Base-by-base conservation (phyloP, 345 rosid genomes). In the Salix purpurea region DNA sequence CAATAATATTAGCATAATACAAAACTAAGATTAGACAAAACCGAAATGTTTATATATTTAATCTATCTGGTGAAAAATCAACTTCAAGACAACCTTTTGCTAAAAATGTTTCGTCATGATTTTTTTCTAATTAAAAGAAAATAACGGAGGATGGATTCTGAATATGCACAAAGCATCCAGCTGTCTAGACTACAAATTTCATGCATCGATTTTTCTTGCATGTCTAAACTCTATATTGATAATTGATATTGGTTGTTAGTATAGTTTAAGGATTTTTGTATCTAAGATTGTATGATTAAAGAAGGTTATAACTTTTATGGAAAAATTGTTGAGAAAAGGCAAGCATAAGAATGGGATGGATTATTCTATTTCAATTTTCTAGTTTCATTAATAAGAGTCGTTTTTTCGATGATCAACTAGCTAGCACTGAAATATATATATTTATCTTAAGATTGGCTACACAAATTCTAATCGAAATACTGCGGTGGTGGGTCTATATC, bases 401-500 rank as follows among this genome's bases (percentile, higher is more conserved):
- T 4, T 30, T 16, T 30, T 40, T n/a, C n/a, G 4, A 18, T 71
- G 34, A 18, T 71, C 5, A 30, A 18, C 62, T 73, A 44, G 21
- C 21, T 73, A 44, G 21, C 21, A 69, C 5, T n/a, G 19, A 40
- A 7, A 26, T 46, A 26, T 34, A 34, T 34, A 34, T n/a, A n/a
- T n/a, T n/a, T 30, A 30, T 24, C 32, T n/a, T 23, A 21, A 24
- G n/a, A 56, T 23, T 56, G 4, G 26, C 62, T n/a, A n/a, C 26
- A 6, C 60, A 52, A 13, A 11, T 40, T 10, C 5, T 21, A 23
- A 26, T 10, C 23, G 6, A n/a, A 19, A 61, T 23, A 10, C 6
- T 23, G 68, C 23, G 42, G 46, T 67, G 82, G 81, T 73, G 77
- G 79, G 78, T 50, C 83, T 67, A 48, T 56, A 5, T 65, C 67